Base-by-base conservation (phyloP, 768 basidiomycete genomes). In the Boletus sp. region DNA sequence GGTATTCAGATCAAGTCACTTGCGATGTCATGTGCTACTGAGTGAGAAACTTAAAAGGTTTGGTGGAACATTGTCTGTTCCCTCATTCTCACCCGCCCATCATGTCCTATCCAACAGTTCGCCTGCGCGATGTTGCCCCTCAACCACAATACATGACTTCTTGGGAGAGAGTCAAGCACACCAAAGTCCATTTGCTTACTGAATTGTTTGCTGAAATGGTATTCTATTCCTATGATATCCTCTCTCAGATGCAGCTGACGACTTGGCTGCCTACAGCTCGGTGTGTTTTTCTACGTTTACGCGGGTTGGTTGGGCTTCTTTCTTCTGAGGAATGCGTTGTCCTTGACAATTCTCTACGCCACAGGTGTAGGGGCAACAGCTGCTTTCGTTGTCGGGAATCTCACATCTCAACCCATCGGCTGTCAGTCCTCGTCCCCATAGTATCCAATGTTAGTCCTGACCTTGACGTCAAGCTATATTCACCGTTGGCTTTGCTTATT, bases 171-270 rank as follows among this genome's bases (percentile, higher is more conserved):
- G 61, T 73, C 61, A 74, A 80, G 53, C 76, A 81, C 58, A 73
- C 56, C 44, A 69, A 76, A 33, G 69, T 77, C 6, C 87, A 86
- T 57, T 78, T 82, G 78, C 52, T 81, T 1, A 72, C 80, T 12
- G 83, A 90, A 66, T 76, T 81, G 60, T 72, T 87, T 40, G 86
- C 85, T 9, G 88, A 90, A 69, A 71, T 75, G 62, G 85, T 87
- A 55, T 67, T 70, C 7, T 1, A 33, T 52, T 37, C 20, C 32
- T n/a, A 4, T 50, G 18, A 18, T 48, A 18, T 36, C 10, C 20
- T 8, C 36, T 42, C 24, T 40, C 46, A 35, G 0, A n/a, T 14
- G 18, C n/a, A n/a, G 28, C 63, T 56, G 56, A 58, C 36, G 18
- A 52, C 48, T 47, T 35, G 39, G 15, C 18, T 54, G 18, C 51